Evolutionary conservation across 305 asterid genomes (phyloP), one percentile per base, ranked within the genome.

Genomic region (Rubia tinctorum): DNA sequence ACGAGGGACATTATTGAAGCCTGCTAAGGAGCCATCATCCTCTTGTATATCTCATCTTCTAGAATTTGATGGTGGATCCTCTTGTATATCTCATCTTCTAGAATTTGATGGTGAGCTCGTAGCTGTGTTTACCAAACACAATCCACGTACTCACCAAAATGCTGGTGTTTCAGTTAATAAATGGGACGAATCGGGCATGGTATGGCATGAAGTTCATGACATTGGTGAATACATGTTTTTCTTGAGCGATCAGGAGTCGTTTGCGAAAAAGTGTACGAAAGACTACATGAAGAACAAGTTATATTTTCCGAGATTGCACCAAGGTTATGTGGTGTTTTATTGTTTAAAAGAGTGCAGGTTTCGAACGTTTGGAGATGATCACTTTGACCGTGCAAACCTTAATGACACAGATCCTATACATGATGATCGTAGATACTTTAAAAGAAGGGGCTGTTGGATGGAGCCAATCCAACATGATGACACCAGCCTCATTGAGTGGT

Each of bases 391-490:
- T 0, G 53, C 12, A 45, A 9, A 45, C 53, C 53, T 45, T 14
- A 2, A 45, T 4, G 53, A 45, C 53, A 45, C 53, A 3, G 53
- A 10, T 2, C 11, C 14, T 1, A 2, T 8, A 45, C 15, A 8
- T 8, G 51, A 8, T 4, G 5, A 34, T 2, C 0, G 4, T 34
- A 34, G 39, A 34, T 34, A 4, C 5, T 34, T 4, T 34, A 34
- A 34, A 34, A 34, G 39, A 34, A 5, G 40, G 17, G 12, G 53
- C 7, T 45, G 14, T 11, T 45, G 53, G 53, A 45, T 45, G 12
- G 53, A 45, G 15, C 17, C 53, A 45, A 45, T 14, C 15, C 40
- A 73, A 91, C 40, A 37, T 37, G 40, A 5, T 37, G 40, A 37
- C 40, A 37, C 40, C 40, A 37, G 40, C 40, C 6, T 37, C 40